Base-by-base conservation (phyloP, 768 basidiomycete genomes). In the Auricularia sp. region DNA sequence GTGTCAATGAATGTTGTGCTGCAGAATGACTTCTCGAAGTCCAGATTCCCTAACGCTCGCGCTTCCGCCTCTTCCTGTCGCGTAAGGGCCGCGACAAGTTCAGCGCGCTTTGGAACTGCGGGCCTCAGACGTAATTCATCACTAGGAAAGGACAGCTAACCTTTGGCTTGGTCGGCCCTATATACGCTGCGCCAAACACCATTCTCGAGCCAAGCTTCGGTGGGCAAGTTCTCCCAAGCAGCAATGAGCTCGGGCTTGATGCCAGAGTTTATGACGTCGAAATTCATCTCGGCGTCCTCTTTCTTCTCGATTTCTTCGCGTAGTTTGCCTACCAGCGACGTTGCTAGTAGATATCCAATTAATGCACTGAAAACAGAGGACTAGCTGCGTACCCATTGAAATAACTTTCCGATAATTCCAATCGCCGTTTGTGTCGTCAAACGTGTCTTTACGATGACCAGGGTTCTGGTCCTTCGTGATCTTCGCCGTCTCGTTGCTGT, bases 401-500 rank as follows among this genome's bases (percentile, higher is more conserved):
- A 67, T 61, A 0, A 70, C 37, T 36, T 80, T 80, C 33, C 75
- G 75, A 76, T 75, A 79, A 64, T 76, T 74, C 54, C 67, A 68
- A 67, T 74, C 77, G 3, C 76, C 73, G 18, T 73, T 70, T n/a
- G 69, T 67, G 54, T 80, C 76, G 62, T 81, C 75, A 7, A 81
- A 65, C 0, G 75, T 73, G 13, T 79, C 77, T 10, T 70, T 67
- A 0, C 74, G 34, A 54, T 73, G 64, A n/a, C 74, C 67, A 0
- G 75, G 73, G 0, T 72, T 76, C 77, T 79, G 80, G 54, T 78
- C 77, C 2, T 71, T 66, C 1, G 74, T 75, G 66, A 76, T 77
- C 0, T 71, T 64, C 0, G 73, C 75, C 0, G 72, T 67, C 0
- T 70, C 65, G 64, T 79, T 79, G 8, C 73, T 68, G 6, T 68